Conservation (phyloP, 2,329 filamentous ascomycete genomes). For the Emmonsiellopsis sp. region DNA sequence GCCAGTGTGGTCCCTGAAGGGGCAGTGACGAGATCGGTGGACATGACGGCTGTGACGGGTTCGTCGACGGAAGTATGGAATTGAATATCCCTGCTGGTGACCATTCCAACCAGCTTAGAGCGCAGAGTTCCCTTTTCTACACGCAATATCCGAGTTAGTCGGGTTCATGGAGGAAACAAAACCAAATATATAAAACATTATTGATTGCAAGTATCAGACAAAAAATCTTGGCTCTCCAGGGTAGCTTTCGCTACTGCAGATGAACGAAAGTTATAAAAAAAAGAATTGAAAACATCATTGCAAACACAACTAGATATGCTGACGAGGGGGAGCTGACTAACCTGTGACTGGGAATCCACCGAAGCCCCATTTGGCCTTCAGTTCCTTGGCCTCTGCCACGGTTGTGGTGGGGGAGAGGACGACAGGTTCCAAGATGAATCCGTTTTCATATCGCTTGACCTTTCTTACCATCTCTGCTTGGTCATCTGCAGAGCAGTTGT, state of each 20-base stretch:
- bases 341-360: slow-evolving; percentile 97
- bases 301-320: slow-evolving; percentile 13
- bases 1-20: slow-evolving; percentile 68
- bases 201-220: slow-evolving; percentile 34
- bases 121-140: slow-evolving; percentile 83
- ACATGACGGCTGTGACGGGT: slow-evolving; percentile 84
- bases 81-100: slow-evolving; percentile 96
- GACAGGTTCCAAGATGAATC: slow-evolving; percentile 93
- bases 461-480: slow-evolving; percentile 99
- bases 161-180: slow-evolving; percentile 10
- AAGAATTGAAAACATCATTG: slow-evolving; percentile 63
- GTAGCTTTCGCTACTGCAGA: slow-evolving; percentile 83
- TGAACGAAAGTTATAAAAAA: slow-evolving; percentile 99
- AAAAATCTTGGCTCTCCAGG: slow-evolving; percentile 63
- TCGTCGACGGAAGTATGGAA: slow-evolving; percentile 71
- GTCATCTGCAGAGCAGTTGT: slow-evolving; percentile 96
- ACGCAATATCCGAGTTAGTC: slow-evolving; percentile 13
- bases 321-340: slow-evolving; percentile 44
- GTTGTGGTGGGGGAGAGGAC: slow-evolving; percentile 82
- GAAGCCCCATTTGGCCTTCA: slow-evolving; percentile 98
- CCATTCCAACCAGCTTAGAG: slow-evolving; percentile 93
- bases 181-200: slow-evolving; percentile 7
- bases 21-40: slow-evolving; percentile 85
- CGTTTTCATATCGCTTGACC: slow-evolving; percentile 98
- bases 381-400: slow-evolving; percentile 76